Base-by-base conservation (phyloP, 164 flowering plant genomes). In the Chimonanthus salicifolius region DNA sequence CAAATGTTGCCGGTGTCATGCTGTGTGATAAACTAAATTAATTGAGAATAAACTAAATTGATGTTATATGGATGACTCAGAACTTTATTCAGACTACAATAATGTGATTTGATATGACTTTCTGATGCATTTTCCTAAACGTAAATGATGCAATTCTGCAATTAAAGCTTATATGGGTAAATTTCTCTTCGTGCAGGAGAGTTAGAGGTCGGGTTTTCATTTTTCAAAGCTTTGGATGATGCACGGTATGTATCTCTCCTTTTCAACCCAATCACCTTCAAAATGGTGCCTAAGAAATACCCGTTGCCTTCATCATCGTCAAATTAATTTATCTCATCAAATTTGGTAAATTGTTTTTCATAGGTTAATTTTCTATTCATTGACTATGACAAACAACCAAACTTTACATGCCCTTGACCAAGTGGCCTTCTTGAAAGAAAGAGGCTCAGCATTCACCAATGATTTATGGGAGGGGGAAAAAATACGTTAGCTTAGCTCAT, bases 171-270 rank as follows among this genome's bases (percentile, higher is more conserved):
- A 66, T 66, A 48, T 33, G 69, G 49, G 10, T 66, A 66, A 44
- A 44, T 66, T 44, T 44, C 48, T 66, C 43, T 66, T n/a, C 69
- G 13, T 66, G 69, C 69, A 66, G 69, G 69, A 66, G 43, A 66
- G 69, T 46, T 48, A 15, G 69, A 66, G 10, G 21, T 45, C 10
- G 45, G 18, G 16, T 66, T 15, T 66, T 66, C 20, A 33, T 54
- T 54, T 54, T 44, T 43, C 20, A 66, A 66, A 44, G 69, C 69
- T 44, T 44, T 66, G 69, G 49, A 45, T 66, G 20, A 2, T 4
- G 20, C 49, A 66, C 47, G 49, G 47, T 66, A 45, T 66, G 47
- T 66, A 43, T 5, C 6, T 10, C 69, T 66, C 43, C 47, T 66
- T 66, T n/a, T 43, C 69, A 66, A 44, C 5, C 47, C 43, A 13